Conservation (phyloP, 2,329 filamentous ascomycete species). For the Neoarthrinium moseri region DNA sequence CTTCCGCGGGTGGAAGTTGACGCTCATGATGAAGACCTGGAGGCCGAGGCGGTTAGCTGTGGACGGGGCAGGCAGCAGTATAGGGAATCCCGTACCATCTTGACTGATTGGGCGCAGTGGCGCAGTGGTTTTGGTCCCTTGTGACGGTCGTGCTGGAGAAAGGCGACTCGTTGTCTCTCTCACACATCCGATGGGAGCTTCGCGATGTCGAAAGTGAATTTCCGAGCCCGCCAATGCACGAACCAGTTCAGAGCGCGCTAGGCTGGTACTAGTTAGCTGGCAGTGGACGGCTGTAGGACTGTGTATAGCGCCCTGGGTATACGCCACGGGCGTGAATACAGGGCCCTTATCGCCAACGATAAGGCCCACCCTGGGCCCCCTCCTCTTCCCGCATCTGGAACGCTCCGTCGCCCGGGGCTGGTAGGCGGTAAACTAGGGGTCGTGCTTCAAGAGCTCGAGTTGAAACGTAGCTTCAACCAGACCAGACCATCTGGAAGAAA, state of each 20-base stretch:
- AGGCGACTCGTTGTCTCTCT: too few species aligned
- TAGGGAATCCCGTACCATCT: not conserved
- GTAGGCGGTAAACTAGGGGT: not conserved
- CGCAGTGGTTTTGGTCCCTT: not conserved
- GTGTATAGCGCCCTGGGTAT: not conserved
- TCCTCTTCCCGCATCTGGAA: not conserved
- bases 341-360: slow-evolving; percentile 2
- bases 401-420: not conserved
- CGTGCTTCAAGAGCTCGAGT: slow-evolving; percentile 14
- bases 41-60: not conserved
- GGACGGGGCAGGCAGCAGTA: too few species aligned
- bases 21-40: slow-evolving; percentile 80
- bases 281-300: too few species aligned
- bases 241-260: not conserved
- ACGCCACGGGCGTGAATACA: slow-evolving; percentile 2
- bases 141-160: too few species aligned
- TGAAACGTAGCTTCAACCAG: slow-evolving; percentile 20
- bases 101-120: not conserved
- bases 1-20: slow-evolving; percentile 80
- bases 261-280: too few species aligned
- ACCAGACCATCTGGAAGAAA: not conserved
- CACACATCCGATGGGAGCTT: not conserved
- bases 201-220: slow-evolving; percentile 2
- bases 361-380: slow-evolving; percentile 1
- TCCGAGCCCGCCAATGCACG: slow-evolving; percentile 1